A percentile compares a stretch with the other conserved stretches of the same genome.
phyloP scores from a whole-genome alignment of 352 stramenopile species.

The Pythium sukuiense region DNA sequence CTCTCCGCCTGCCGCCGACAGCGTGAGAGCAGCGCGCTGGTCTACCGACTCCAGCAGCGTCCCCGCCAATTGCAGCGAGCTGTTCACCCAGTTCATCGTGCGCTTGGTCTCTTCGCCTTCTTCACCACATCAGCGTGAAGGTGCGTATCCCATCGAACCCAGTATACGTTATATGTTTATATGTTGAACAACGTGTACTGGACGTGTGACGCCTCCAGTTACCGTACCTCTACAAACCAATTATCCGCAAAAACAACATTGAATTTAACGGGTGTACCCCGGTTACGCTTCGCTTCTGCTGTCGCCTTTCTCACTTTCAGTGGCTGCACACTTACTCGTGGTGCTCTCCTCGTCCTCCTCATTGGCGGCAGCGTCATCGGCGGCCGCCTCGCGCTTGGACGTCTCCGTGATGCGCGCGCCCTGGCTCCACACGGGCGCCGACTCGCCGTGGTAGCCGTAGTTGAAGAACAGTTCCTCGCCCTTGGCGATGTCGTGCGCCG shows the following conservation, averaged over 20 bases:
- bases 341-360: neutral
- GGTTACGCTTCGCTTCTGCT: neutral
- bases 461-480: slow-evolving; percentile 71
- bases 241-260: neutral
- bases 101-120: neutral
- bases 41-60: slow-evolving; percentile 85
- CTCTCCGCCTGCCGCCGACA: slow-evolving; percentile 34
- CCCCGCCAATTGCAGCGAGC: slow-evolving; percentile 75
- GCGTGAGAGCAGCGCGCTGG: slow-evolving; percentile 78
- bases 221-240: neutral
- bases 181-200: neutral
- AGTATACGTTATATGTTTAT: slow-evolving; percentile 11
- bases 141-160: neutral
- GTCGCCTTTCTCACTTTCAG: neutral
- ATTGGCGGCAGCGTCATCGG: neutral
- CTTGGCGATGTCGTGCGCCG: slow-evolving; percentile 67
- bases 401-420: slow-evolving; percentile 30
- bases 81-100: slow-evolving; percentile 85
- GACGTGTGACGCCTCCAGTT: neutral
- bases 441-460: slow-evolving; percentile 59
- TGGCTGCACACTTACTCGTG: neutral
- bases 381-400: slow-evolving; percentile 26
- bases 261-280: neutral
- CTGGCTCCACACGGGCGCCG: slow-evolving; percentile 60
- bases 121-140: neutral